Evolutionary conservation across 2,329 filamentous ascomycete species (phyloP), one percentile per base, ranked within the genome.

Genomic region (Claviceps fusiformis): DNA sequence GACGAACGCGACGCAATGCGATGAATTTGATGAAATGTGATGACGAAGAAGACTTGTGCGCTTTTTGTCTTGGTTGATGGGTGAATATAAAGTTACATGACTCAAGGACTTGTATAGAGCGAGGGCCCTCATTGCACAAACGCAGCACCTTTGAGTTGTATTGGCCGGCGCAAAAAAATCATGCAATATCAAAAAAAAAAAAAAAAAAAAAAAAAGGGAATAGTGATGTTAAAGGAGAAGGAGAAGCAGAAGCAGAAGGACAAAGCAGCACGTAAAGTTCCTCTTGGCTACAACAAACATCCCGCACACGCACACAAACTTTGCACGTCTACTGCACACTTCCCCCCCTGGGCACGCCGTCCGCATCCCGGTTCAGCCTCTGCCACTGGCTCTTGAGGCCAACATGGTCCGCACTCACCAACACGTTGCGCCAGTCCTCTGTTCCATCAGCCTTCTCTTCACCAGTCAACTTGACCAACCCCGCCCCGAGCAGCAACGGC

Each of bases 401-500:
- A 7, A 64, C 62, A 33, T 57, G 61, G 52, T 70, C 61, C 0
- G 65, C 66, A 50, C 58, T 64, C 1, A 72, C 70, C 43, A 73
- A 61, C 1, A 67, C 60, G 27, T 66, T 68, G 24, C 63, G 59
- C 68, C 69, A 73, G 10, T 7, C 2, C 2, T 27, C 19, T 15
- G 11, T 5, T 8, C 29, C 47, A 15, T 33, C 55, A 10, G 60
- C 19, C 60, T 61, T 6, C 59, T 62, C 17, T n/a, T 33, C 47
- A 17, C 35, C 56, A 7, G 61, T 56, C 7, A 62, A 62, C 54
- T 57, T 61, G 24, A 68, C 62, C 9, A 60, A 57, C 0, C 62
- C 61, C 3, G 59, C 59, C 2, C 70, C 73, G 52, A 75, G 55
- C 43, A 73, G 53, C 5, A 65, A 56, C 0, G 72, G 72, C 54